phyloP scores from a whole-genome alignment of 352 stramenopile species.

The Globisporangium parvum region DNA sequence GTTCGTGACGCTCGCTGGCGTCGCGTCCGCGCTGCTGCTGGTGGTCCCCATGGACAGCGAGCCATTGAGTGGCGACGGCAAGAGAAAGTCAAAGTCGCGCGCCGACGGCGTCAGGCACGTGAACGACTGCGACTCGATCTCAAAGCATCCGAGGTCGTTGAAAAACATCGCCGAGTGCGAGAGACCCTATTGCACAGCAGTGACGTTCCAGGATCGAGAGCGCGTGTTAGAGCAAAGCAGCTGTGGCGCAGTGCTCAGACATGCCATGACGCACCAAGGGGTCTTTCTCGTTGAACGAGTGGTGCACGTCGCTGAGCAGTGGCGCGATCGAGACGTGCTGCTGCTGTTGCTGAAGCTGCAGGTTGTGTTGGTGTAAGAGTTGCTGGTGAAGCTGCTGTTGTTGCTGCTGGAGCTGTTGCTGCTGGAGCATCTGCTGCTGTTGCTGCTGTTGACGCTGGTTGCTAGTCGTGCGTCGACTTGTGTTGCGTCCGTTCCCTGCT shows the following conservation, averaged over 20 bases:
- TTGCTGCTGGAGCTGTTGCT: not conserved
- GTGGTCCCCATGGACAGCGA: not conserved
- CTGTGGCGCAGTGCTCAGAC: too few species aligned
- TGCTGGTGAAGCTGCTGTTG: not conserved
- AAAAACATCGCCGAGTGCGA: conserved; percentile 45
- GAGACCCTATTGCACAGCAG: conserved; percentile 12
- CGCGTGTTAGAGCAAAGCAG: not conserved
- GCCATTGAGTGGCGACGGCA: conserved; percentile 2
- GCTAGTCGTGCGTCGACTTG: conserved; percentile 20
- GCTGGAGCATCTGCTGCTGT: not conserved
- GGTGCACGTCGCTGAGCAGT: conserved; percentile 12
- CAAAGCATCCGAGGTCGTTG: conserved; percentile 53
- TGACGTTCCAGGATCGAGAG: too few species aligned
- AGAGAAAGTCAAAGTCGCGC: conserved; percentile 8
- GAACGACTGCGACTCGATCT: conserved; percentile 67
- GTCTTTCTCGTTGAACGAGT: conserved; percentile 19
- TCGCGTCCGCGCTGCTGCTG: not conserved
- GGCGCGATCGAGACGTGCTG: conserved; percentile 7
- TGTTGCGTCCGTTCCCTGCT: conserved; percentile 16
- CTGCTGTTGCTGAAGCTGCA: not conserved
- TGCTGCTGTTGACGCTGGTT: conserved; percentile 14
- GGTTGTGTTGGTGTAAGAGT: not conserved
- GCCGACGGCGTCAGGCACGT: conserved; percentile 33
- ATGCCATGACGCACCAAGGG: not conserved
- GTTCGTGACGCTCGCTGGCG: not conserved